Percentiles rank a stretch among this genome's conserved stretches.
Conservation (phyloP, 495 filamentous ascomycete genomes). For the Articulospora tetracladia region DNA sequence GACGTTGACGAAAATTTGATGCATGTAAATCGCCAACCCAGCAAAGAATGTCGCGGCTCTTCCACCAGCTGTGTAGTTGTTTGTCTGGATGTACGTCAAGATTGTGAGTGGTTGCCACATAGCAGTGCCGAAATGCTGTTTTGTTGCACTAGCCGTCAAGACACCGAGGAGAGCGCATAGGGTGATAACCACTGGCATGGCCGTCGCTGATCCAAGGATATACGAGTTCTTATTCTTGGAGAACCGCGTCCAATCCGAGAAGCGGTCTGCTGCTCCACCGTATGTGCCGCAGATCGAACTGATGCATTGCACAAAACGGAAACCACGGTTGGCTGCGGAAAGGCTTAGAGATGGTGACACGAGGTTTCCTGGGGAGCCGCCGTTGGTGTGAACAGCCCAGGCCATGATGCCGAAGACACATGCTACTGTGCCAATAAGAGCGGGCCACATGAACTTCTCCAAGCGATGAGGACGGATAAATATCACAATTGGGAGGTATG, state of each 20-base stretch:
- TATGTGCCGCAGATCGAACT: constrained; percentile 25
- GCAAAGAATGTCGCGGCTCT: constrained; percentile 40
- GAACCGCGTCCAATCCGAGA: constrained; percentile 30
- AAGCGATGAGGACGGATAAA: constrained; percentile 29
- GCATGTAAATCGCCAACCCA: constrained; percentile 30
- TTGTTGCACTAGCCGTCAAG: constrained; percentile 34
- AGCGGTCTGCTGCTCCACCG: constrained; percentile 23
- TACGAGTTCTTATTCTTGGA: constrained; percentile 24
- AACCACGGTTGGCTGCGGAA: constrained; percentile 16
- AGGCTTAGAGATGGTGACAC: constrained; percentile 15
- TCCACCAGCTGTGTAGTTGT: constrained; percentile 23
- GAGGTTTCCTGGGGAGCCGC: constrained; percentile 26
- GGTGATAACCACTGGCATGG: constrained; percentile 26
- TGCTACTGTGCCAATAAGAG: constrained; percentile 15
- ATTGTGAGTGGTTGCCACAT: constrained; percentile 36
- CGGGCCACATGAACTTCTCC: constrained; percentile 26
- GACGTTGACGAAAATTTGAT: constrained; percentile 26
- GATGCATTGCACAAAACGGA: constrained; percentile 27
- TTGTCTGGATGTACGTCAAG: constrained; percentile 27
- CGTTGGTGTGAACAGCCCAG: constrained; percentile 27
- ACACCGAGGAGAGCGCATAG: constrained; percentile 31
- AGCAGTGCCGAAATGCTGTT: constrained; percentile 28
- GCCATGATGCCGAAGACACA: constrained; percentile 29
- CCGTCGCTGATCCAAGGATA: constrained; percentile 25
- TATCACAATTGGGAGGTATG: constrained; percentile 29